Evolutionary conservation across 139 green algal species (phyloP).

Genomic region (Coelastrella sp.): DNA sequence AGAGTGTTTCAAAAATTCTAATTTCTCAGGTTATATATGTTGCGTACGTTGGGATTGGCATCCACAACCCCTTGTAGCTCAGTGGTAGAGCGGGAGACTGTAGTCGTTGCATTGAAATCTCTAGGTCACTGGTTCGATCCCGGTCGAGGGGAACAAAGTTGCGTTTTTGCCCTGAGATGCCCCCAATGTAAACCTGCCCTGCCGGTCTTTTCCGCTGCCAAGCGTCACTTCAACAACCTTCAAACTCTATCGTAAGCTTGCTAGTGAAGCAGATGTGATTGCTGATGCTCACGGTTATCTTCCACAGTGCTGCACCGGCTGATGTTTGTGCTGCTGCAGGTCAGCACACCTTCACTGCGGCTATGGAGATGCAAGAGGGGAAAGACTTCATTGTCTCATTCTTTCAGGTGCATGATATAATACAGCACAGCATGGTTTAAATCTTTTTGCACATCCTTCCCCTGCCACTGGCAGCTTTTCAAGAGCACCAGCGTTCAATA

Average conservation of each 20-base stretch:
- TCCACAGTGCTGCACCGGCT: neutral
- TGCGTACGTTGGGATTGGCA: no score
- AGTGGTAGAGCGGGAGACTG: neutral
- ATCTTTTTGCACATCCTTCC: neutral
- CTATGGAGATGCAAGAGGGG: constrained; percentile 66
- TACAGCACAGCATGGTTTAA: neutral
- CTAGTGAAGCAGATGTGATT: no score
- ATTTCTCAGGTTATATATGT: no score
- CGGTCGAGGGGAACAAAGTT: neutral
- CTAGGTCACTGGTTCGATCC: neutral
- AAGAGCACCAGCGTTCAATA: neutral
- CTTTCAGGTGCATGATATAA: constrained; percentile 49
- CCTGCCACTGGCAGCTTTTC: neutral
- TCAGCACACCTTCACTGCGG: constrained; percentile 66
- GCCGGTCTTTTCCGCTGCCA: no score
- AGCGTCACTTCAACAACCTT: no score
- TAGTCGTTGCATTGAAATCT: neutral
- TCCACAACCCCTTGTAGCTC: neutral
- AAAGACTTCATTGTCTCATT: constrained; percentile 58
- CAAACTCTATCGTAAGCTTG: no score
- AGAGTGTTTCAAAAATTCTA: no score
- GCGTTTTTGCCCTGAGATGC: neutral
- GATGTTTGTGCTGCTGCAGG: constrained; percentile 44
- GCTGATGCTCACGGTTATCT: no score
- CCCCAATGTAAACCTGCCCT: no score